Evolutionary conservation across 495 filamentous ascomycete species (phyloP).

Genomic region (Hyaloscypha bicolor): DNA sequence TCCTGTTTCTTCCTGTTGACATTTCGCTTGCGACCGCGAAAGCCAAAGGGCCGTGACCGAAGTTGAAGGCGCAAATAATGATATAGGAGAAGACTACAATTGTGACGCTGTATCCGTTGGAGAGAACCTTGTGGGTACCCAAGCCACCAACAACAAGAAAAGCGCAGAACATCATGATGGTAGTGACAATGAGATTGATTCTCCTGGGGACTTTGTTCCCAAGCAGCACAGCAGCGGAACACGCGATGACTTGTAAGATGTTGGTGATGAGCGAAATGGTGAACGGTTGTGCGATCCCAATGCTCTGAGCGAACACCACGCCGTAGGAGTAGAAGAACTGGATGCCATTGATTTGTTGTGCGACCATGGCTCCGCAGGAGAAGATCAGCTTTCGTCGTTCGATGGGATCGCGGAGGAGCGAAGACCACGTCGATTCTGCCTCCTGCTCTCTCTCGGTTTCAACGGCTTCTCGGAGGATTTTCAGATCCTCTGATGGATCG

Average conservation of each 20-base stretch:
- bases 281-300: conserved; percentile 41
- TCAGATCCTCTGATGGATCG: conserved; percentile 35
- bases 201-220: conserved; percentile 39
- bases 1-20: conserved; percentile 42
- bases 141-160: conserved; percentile 34
- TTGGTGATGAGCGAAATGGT: conserved; percentile 40
- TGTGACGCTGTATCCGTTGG: conserved; percentile 20
- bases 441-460: conserved; percentile 31
- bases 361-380: conserved; percentile 39
- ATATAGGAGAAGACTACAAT: conserved; percentile 41
- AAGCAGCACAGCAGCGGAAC: conserved; percentile 34
- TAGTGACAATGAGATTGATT: conserved; percentile 37
- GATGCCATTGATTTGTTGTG: conserved; percentile 45
- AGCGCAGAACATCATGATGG: no score
- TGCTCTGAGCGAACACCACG: conserved; percentile 41
- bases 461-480: conserved; percentile 29
- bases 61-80: conserved; percentile 41
- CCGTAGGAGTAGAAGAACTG: conserved; percentile 45
- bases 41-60: conserved; percentile 37
- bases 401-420: conserved; percentile 37
- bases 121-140: conserved; percentile 30
- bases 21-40: conserved; percentile 41
- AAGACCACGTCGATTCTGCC: conserved; percentile 34
- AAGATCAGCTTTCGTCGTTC: conserved; percentile 43
- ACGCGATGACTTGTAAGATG: conserved; percentile 41